Evolutionary conservation across 176 grass and related monocot genomes (phyloP), one percentile per base, ranked within the genome.

Genomic region (Calamus simplicifolius): DNA sequence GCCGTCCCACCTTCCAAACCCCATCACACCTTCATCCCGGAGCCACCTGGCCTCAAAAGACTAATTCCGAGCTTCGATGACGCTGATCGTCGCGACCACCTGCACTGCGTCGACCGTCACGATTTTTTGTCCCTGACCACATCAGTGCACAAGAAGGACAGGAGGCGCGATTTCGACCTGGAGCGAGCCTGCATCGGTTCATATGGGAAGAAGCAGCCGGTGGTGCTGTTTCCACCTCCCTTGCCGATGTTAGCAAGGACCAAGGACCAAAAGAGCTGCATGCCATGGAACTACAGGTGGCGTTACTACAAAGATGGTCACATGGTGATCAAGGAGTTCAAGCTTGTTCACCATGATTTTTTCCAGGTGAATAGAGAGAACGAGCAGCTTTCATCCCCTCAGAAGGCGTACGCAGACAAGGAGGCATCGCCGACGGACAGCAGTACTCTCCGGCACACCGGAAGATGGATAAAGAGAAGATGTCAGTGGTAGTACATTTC

Each of bases 161-260:
- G 16, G 58, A 21, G 54, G 54, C 25, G 6, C 8, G 6, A 7
- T 26, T 67, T 67, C 16, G 49, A 67, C 48, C 2, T 67, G 5
- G 64, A 67, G 17, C 26, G 27, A 7, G 64, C 64, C 0, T 67
- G 50, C 51, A 16, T 67, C 7, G 64, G 64, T 0, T 52, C 50
- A 7, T 67, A 67, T 8, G 64, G 64, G 48, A 29, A 15, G 27
- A 29, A 59, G 57, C 57, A 15, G 16, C 64, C 5, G 27, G 19
- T 18, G 3, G 23, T 5, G 14, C 64, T 54, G 16, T 67, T 53
- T 13, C 64, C 64, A 5, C 64, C 64, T 0, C 64, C 25, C 16
- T 27, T 67, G 25, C 25, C 49, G 7, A 49, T 19, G 25, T 21
- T 67, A 13, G 64, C 64, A 3, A 52, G 50, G 26, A 67, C 49